Evolutionary conservation across 1,284 basidiomycete species (phyloP), one percentile per base, ranked within the genome.

Genomic region (Boletus sp.): DNA sequence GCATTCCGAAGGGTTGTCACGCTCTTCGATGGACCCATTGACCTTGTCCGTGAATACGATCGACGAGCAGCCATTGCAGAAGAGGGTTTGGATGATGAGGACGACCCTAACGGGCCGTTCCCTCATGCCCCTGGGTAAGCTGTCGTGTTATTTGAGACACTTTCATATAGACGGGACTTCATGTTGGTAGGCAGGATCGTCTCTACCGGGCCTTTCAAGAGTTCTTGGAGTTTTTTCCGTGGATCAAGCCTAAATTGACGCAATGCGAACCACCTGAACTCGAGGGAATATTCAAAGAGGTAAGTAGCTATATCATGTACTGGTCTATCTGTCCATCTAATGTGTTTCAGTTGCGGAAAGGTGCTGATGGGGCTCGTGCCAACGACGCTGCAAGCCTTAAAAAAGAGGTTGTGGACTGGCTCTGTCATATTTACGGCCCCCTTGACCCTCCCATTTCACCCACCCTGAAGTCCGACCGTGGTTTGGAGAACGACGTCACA

Each of bases 321-420:
- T 6, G 13, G 19, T 17, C 8, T 16, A 17, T 27, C 17, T 50
- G 21, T 40, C 21, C 38, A 14, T 1, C 54, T 56, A 38, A 56
- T 6, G 19, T 48, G 2, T 13, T 37, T 16, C 46, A 56, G 55
- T 6, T 56, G 28, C n/a, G 9, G 40, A 56, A 48, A 14, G 55
- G 47, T 6, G 27, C 27, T 14, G 37, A 56, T 9, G 16, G 25
- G 2, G 37, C 55, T 25, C n/a, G 7, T 19, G 55, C 47, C 6
- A n/a, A 56, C 8, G 37, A 56, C 16, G 47, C 55, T 10, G n/a
- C 35, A 3, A 23, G 16, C 35, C 19, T 56, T 16, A 56, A 56
- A 16, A 56, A 50, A 10, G 55, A 56, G 21, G 47, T 56, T 7
- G 4, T 56, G 2, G 40, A 25, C 17, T 56, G 55, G 55, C 55